Evolutionary conservation across 352 stramenopile genomes (phyloP), one percentile per base, ranked within the genome.

Genomic region (Globisporangium splendens): DNA sequence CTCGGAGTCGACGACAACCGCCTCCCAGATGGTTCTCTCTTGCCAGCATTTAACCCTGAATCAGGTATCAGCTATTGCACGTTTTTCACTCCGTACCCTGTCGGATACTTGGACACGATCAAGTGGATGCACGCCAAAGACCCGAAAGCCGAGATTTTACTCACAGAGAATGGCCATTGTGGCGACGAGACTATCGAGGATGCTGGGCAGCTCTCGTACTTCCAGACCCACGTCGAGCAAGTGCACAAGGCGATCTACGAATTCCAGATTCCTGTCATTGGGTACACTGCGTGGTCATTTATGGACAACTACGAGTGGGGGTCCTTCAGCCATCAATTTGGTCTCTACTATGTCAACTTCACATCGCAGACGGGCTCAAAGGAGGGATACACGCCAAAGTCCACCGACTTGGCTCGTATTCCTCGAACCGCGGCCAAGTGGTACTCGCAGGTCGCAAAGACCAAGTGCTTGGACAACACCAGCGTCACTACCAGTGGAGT

Each of bases 251-350:
- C 73, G 33, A 70, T 89, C 11, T 59, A 63, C 2, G 68, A 89
- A 18, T 63, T 87, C 10, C 69, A 82, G 10, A 86, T 93, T 44
- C 72, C 80, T 21, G 62, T 98, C 33, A 73, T 87, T 51, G 93
- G 90, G 6, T 98, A 98, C 71, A 98, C 91, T 69, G 89, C 83
- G 13, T 98, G 92, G 95, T 95, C 83, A 48, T 87, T 99, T 41
- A 61, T 98, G 42, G 91, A 98, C 65, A 98, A 98, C 62, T 98
- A 97, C 66, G 95, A 98, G 69, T 98, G 93, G 93, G 78, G 90
- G 1, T 86, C 77, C 13, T 89, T 78, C 69, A 70, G 76, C 24
- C 75, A 64, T 24, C 75, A 77, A 10, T 86, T 82, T 53, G 24
- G 24, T 31, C 24, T 31, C 24, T 31, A 31, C 24, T 31, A 6